Evolutionary conservation across 352 stramenopile genomes (phyloP), one percentile per base, ranked within the genome.

Genomic region (Plasmopara viticola): DNA sequence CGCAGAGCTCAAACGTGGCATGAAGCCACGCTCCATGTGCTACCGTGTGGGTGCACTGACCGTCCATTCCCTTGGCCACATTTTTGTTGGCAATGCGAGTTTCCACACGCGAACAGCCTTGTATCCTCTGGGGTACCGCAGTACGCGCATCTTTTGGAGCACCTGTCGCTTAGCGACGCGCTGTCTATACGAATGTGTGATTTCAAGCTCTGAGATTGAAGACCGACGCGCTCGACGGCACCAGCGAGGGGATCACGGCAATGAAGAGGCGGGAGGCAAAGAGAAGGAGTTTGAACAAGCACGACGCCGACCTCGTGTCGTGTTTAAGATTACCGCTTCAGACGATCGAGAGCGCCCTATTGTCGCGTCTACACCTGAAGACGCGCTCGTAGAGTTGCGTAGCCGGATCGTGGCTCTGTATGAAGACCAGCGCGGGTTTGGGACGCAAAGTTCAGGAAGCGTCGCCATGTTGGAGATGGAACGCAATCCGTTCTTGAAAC

Each of bases 141-240:
- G 90, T 30, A 95, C 89, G 7, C 74, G 94, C 18, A 97, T 97
- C 42, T 98, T 95, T 55, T 98, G 92, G 92, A 97, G 87, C 14
- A 75, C 75, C 0, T 62, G 61, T 4, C 35, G 56, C 8, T 38
- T 90, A 7, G 70, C 61, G 1, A 70, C 44, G 8, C 50, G 93
- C 2, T 97, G 86, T 47, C 57, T 97, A 29, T 98, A 98, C 58
- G 79, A 97, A 40, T 91, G 94, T 49, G 78, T 92, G 9, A 78
- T 98, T 40, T 83, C 86, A 15, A 94, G 73, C 46, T 81, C 64
- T 6, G 83, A 82, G 57, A 76, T 79, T 44, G 92, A 85, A 52
- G 75, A 72, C 9, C 77, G 68, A 10, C 64, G 56, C 15, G 39
- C 33, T 13, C 49, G 46, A 29, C 54, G 56, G 34, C 55, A 53